These are phyloP conservation scores for Wickerhamomyces rabaulensis DNA, from an alignment of 805 yeast species.

Conservation along the genomic window DNA sequence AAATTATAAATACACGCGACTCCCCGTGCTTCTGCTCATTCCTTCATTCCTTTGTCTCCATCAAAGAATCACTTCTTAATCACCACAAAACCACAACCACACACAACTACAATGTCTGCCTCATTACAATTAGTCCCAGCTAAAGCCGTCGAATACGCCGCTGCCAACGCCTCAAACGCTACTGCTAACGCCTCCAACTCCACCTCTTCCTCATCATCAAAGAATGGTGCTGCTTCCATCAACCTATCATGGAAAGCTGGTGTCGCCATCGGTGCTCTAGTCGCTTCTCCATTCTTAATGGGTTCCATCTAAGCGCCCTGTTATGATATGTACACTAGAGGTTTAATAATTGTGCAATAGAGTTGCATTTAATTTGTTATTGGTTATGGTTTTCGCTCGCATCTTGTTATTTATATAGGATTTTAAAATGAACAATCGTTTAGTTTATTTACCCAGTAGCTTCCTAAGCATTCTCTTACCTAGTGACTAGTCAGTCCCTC, in stretches of 20 bases:
- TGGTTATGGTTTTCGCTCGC: neutral
- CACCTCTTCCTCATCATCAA: slow-evolving; percentile 9
- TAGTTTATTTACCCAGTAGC: neutral
- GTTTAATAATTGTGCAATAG: slow-evolving; percentile 1
- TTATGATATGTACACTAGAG: neutral
- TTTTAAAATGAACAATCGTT: neutral
- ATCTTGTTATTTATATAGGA: neutral
- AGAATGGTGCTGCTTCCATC: slow-evolving; percentile 28
- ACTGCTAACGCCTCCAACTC: slow-evolving; percentile 12
- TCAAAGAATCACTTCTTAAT: neutral
- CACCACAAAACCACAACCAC: neutral
- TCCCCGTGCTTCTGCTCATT: neutral
- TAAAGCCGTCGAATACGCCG: slow-evolving; percentile 23
- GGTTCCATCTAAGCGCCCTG: neutral
- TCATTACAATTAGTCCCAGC: slow-evolving; percentile 23
- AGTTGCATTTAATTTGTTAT: neutral
- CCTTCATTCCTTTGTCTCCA: neutral
- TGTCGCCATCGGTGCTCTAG: slow-evolving; percentile 32
- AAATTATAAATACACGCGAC: neutral
- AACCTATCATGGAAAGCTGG: slow-evolving; percentile 37
- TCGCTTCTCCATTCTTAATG: slow-evolving; percentile 33
- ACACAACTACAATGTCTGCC: slow-evolving; percentile 14
- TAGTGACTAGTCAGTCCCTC: too few species aligned
- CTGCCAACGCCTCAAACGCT: slow-evolving; percentile 15
- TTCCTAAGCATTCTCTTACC: too few species aligned